Evolutionary conservation across 805 yeast genomes (phyloP).

Genomic region (Huiozyma naganishii): DNA sequence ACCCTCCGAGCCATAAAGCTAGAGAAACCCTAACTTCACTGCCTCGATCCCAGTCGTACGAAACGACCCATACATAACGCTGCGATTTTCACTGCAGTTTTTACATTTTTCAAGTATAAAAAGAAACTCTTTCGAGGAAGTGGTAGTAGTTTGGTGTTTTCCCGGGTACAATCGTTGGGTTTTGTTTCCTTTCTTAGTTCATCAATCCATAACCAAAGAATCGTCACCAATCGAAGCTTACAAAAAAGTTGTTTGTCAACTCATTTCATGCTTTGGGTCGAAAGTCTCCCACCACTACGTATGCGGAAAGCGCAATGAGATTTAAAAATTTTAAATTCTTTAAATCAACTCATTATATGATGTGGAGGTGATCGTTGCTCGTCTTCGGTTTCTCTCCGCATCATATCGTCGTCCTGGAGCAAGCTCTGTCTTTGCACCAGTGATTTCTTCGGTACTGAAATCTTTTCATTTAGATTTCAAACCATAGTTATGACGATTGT

Average conservation of each 20-base stretch:
- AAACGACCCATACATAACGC: too few species aligned
- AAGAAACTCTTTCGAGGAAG: too few species aligned
- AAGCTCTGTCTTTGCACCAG: not conserved
- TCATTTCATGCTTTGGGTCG: conserved; percentile 52
- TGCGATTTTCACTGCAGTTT: too few species aligned
- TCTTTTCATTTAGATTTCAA: conserved; percentile 35
- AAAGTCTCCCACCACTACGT: conserved; percentile 70
- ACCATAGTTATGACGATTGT: conserved; percentile 72
- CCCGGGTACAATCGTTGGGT: too few species aligned
- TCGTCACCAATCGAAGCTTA: conserved; percentile 60
- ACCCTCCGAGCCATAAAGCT: too few species aligned
- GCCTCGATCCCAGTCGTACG: too few species aligned
- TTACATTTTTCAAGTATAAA: too few species aligned
- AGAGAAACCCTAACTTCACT: too few species aligned
- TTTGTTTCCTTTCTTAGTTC: too few species aligned
- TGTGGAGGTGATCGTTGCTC: not conserved
- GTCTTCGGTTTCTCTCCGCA: not conserved
- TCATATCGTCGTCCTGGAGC: conserved; percentile 1
- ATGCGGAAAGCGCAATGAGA: conserved; percentile 54
- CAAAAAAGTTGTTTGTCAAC: conserved; percentile 34
- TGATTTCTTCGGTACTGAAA: conserved; percentile 46
- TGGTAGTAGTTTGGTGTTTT: too few species aligned
- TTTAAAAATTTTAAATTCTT: conserved; percentile 29
- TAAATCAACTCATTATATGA: conserved; percentile 30
- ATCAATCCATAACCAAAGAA: conserved; percentile 61